Evolutionary conservation across 2,329 filamentous ascomycete genomes (phyloP).

Genomic region (Colletotrichum somersetense): DNA sequence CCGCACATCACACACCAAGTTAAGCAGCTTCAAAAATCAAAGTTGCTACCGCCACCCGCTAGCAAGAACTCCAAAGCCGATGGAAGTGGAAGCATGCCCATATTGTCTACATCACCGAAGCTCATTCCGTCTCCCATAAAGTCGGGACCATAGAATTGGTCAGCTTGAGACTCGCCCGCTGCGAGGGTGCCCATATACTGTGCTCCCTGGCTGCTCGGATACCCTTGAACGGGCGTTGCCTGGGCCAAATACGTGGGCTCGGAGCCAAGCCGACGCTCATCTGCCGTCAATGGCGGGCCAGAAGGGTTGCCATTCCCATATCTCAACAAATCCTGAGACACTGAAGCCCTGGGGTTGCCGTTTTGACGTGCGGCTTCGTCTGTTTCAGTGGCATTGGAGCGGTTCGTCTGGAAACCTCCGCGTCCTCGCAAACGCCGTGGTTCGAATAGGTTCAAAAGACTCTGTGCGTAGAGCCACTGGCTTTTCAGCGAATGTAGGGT

Average conservation of each 20-base stretch:
- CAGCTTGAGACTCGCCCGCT: background rate
- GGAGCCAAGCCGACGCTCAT: background rate
- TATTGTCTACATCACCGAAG: slow-evolving; percentile 38
- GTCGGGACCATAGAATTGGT: background rate
- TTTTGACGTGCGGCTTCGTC: background rate
- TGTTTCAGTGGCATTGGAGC: too few species aligned
- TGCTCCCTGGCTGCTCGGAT: slow-evolving; percentile 8
- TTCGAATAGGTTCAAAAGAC: slow-evolving; percentile 49
- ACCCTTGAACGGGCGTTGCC: background rate
- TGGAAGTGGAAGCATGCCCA: slow-evolving; percentile 47
- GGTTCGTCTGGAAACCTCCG: background rate
- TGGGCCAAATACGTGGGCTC: slow-evolving; percentile 18
- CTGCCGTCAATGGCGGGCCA: background rate
- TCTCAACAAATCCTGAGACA: background rate
- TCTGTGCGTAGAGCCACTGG: slow-evolving; percentile 51
- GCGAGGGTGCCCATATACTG: background rate
- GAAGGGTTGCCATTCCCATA: background rate
- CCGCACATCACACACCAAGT: background rate
- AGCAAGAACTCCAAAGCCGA: slow-evolving; percentile 50
- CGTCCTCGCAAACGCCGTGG: slow-evolving; percentile 23
- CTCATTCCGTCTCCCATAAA: slow-evolving; percentile 31
- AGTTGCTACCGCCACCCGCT: slow-evolving; percentile 45
- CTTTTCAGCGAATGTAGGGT: slow-evolving; percentile 47
- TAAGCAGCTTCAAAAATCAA: slow-evolving; percentile 15
- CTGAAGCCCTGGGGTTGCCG: background rate